These are phyloP conservation scores for Fraxinus angustifolia DNA, from an alignment of 305 asterid species.

Conservation along the genomic window DNA sequence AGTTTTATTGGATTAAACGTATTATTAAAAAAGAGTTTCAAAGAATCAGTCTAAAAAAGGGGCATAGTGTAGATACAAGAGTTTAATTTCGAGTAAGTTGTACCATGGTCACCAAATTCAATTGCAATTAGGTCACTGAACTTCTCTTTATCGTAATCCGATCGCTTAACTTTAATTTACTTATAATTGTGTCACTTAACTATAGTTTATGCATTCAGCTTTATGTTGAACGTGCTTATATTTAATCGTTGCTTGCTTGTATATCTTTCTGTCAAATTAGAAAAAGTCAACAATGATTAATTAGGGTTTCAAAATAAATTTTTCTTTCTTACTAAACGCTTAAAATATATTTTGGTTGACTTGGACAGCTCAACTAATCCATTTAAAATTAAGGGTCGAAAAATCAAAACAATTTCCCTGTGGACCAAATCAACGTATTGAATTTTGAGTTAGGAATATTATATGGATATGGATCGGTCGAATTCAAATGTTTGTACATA, in stretches of 20 bases:
- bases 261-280: neutral
- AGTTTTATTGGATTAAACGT: too few species aligned
- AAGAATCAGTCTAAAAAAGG: too few species aligned
- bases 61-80: neutral
- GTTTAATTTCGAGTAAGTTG: neutral
- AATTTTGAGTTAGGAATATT: neutral
- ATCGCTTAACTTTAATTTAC: neutral
- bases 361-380: neutral
- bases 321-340: neutral
- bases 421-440: neutral
- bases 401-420: neutral
- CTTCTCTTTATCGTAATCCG: neutral
- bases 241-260: neutral
- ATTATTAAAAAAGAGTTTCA: neutral
- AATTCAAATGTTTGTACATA: neutral
- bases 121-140: neutral
- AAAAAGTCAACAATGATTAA: neutral
- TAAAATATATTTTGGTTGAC: neutral
- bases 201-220: neutral
- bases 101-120: neutral
- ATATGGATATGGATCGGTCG: neutral
- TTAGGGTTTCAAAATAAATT: neutral
- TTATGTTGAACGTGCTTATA: neutral
- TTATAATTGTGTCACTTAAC: neutral
- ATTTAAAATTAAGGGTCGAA: neutral